Conservation (phyloP, 371 early-diverging fungal species). For the Zychaea mexicana region DNA sequence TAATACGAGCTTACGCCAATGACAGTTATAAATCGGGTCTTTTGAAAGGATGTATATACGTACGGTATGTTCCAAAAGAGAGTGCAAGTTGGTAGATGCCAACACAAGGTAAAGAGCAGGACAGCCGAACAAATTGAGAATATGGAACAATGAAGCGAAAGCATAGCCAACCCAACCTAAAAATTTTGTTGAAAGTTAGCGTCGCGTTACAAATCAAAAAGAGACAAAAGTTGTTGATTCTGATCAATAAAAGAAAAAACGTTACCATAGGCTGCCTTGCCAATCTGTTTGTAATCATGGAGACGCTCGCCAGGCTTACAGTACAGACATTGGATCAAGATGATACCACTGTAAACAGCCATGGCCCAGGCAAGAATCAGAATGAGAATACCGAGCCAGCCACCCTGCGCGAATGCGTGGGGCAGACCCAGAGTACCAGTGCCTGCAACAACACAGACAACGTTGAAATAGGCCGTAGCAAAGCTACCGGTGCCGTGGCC, state of each 20-base stretch:
- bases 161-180: constrained; percentile 59
- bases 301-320: constrained; percentile 55
- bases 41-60: constrained; percentile 1
- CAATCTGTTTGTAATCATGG: constrained; percentile 62
- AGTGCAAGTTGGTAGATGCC: constrained; percentile 64
- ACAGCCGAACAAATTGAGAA: constrained; percentile 71
- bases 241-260: constrained; percentile 25
- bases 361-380: constrained; percentile 36
- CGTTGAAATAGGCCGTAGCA: constrained; percentile 60
- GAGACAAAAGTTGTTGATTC: neutral
- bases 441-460: constrained; percentile 85
- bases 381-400: constrained; percentile 51
- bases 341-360: constrained; percentile 42
- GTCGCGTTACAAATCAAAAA: no score
- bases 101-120: constrained; percentile 80
- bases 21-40: neutral
- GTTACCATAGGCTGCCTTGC: constrained; percentile 56
- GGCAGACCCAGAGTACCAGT: constrained; percentile 84
- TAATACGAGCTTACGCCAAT: neutral
- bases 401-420: constrained; percentile 37
- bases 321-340: constrained; percentile 42
- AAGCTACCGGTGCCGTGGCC: constrained; percentile 41
- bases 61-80: constrained; percentile 46
- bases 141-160: constrained; percentile 65
- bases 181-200: no score